Percentiles rank a stretch among this genome's conserved stretches.
Conservation (phyloP, 352 stramenopile species). For the Hyaloperonospora arabidopsidis region DNA sequence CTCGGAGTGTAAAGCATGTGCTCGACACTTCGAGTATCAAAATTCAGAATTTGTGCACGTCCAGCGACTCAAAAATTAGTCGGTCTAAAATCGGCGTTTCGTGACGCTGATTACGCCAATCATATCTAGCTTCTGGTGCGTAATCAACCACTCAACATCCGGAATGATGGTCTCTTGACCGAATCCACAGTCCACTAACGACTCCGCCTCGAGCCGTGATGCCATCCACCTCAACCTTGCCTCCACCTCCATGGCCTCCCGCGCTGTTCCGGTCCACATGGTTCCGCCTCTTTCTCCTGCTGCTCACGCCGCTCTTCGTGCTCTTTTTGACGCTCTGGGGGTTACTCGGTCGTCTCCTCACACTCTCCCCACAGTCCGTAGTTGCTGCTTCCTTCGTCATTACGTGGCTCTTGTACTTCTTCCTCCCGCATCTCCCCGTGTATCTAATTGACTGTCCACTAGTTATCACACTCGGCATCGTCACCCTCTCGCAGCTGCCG, state of each 20-base stretch:
- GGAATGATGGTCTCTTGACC: no score
- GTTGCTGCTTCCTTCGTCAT: conserved; percentile 19
- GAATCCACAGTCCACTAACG: no score
- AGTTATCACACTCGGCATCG: conserved; percentile 37
- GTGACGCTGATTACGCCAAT: no score
- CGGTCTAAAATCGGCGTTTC: no score
- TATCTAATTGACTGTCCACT: conserved; percentile 51
- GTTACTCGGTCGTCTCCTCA: conserved; percentile 41
- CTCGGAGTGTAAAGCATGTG: no score
- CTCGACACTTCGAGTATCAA: no score
- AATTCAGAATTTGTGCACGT: no score
- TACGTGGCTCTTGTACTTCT: conserved; percentile 48
- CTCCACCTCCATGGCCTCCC: conserved; percentile 13
- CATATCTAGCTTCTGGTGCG: no score
- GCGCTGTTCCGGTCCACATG: conserved; percentile 11
- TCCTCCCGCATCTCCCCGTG: conserved; percentile 38
- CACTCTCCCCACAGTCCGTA: conserved; percentile 31
- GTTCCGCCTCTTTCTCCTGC: conserved; percentile 28
- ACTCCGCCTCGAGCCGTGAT: no score
- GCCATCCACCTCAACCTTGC: not conserved
- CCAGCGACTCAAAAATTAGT: no score
- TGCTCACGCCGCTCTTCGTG: conserved; percentile 39
- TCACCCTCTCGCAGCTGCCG: conserved; percentile 25
- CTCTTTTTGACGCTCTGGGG: conserved; percentile 52
- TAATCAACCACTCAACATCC: no score